Evolutionary conservation across 768 basidiomycete genomes (phyloP), one percentile per base, ranked within the genome.

Genomic region (Zangia roseola): DNA sequence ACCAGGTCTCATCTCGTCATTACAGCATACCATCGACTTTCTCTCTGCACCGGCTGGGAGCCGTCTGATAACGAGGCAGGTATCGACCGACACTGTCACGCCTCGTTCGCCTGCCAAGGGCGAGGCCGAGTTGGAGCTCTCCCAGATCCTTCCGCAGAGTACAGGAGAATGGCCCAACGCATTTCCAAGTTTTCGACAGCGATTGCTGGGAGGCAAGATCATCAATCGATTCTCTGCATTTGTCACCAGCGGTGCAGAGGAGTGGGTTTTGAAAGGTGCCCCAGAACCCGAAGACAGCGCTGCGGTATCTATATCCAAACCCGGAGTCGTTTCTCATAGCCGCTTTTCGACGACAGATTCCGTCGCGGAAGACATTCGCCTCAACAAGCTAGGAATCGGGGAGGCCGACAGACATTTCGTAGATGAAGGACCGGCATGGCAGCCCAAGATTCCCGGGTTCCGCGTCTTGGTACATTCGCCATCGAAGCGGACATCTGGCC

Each of bases 221-320:
- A 67, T 91, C 45, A 91, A 91, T 64, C 78, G 89, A n/a, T 92
- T 92, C 69, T 90, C 88, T 1, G 84, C 77, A 47, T 92, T 91
- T 63, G 89, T 92, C 13, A 89, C 86, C 7, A 89, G 85, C 49
- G 90, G 90, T 30, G 90, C 90, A 10, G 90, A 92, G 64, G 84
- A 84, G 43, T 92, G 83, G 71, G 77, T 91, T 8, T 76, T 91
- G n/a, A 80, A 84, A 42, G 90, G 90, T 5, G 72, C 69, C 23
- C 65, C 57, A 9, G 34, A 47, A 40, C 33, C 70, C 2, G 64
- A 70, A 37, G 72, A 74, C 13, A 54, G 65, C 7, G 50, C 55
- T 25, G 48, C 63, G 26, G 38, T 60, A 7, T 52, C 57, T 9
- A 16, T 47, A 2, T 33, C 57, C n/a, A 50, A 4, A 16, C 31